Conservation (phyloP, 176 grass and related monocot species). For the Tillandsia fasciculata region DNA sequence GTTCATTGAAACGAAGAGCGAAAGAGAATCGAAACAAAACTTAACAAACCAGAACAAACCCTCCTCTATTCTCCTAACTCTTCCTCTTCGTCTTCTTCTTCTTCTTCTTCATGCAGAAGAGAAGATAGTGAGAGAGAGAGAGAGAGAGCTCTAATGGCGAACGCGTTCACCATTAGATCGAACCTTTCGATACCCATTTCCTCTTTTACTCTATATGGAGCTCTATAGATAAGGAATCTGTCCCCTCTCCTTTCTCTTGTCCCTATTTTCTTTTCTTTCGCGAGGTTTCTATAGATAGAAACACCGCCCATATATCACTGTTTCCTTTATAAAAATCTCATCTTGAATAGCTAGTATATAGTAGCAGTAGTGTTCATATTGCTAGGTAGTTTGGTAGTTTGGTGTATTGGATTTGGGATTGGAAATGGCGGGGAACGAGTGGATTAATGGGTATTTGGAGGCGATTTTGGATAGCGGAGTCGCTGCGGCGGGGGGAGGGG, state of each 20-base stretch:
- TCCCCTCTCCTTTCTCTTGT: neutral
- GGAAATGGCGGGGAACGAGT: slow-evolving; percentile 69
- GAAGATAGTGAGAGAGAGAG: too few relatives aligned
- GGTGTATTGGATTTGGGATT: neutral
- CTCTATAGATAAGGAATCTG: neutral
- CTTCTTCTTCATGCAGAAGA: neutral
- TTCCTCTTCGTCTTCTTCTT: slow-evolving; percentile 13
- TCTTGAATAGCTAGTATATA: neutral
- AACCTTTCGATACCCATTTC: neutral
- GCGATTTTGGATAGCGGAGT: slow-evolving; percentile 81
- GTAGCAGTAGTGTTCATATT: slow-evolving; percentile 6
- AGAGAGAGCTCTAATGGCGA: neutral
- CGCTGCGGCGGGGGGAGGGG: slow-evolving; percentile 19
- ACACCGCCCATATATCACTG: too few relatives aligned
- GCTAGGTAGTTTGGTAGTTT: neutral
- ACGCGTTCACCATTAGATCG: neutral
- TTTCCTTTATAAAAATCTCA: too few relatives aligned
- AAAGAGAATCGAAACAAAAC: slow-evolving; percentile 10
- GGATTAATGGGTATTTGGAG: slow-evolving; percentile 98
- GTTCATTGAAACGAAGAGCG: slow-evolving; percentile 8
- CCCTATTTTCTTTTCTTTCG: neutral
- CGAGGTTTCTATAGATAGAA: neutral
- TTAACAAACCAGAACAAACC: neutral
- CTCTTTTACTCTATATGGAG: neutral
- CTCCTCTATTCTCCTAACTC: neutral